Base-by-base conservation (phyloP, 108 stramenopile species). In the Cyclotella baltica region DNA sequence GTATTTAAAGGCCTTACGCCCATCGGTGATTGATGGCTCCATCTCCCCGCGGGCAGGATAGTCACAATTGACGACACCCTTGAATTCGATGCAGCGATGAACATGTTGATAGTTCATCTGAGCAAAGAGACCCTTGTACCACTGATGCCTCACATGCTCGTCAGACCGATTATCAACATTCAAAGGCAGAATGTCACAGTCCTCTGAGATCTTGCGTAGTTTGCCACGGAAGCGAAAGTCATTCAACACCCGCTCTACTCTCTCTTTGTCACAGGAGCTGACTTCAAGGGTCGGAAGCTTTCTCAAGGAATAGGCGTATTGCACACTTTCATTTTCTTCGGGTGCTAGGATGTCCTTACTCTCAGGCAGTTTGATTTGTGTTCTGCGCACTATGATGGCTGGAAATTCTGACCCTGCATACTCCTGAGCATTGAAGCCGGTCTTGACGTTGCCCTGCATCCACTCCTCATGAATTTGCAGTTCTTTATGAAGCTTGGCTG, bases 21-120 rank as follows among this genome's bases (percentile, higher is more conserved):
- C n/a, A 52, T 52, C 51, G n/a, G 11, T 10, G 19, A 19, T n/a
- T 10, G 4, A n/a, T n/a, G 51, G 51, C 18, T 52, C 51, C 51
- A 52, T 52, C 51, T 52, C 51, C 11, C 51, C 51, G 4, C 51
- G 11, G 4, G 51, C 51, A n/a, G 51, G 51, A 4, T 20, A 52
- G 18, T 52, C 51, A 20, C 18, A 52, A 10, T n/a, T 52, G 4
- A 4, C 4, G 51, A 52, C n/a, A 52, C 51, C 51, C 4, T 10
- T n/a, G n/a, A 52, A 52, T 4, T 4, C 4, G 19, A 52, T 10
- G 51, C 11, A 4, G 19, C 18, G 4, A n/a, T 52, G 51, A 52
- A 52, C 18, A 52, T 52, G 51, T n/a, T 52, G 18, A n/a, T 52
- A 52, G n/a, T 52, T 52, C 51, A 52, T 52, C n/a, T 52, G 51